Evolutionary conservation across 1,139 yeast species (phyloP).

Genomic region (Pichia sp.): DNA sequence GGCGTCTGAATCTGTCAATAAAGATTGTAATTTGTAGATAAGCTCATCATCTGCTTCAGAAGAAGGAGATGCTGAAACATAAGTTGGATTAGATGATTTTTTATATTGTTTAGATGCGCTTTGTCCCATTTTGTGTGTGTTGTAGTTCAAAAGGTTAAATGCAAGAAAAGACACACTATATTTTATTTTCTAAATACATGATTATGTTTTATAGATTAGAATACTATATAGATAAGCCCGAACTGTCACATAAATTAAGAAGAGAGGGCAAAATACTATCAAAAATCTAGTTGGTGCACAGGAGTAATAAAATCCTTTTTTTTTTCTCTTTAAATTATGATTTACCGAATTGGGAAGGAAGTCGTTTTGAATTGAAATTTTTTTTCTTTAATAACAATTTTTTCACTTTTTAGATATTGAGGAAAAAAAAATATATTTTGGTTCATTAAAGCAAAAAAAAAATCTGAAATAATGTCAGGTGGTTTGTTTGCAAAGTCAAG

Average conservation of each 20-base stretch:
- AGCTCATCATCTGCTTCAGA: conserved; percentile 27
- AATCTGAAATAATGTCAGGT: conserved; percentile 12
- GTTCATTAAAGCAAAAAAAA: no score
- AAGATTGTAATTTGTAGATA: conserved; percentile 25
- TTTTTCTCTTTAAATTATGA: no score
- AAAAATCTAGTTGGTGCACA: conserved; percentile 2
- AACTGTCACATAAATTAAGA: no score
- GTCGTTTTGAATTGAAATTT: conserved; percentile 1
- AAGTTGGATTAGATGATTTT: conserved; percentile 18
- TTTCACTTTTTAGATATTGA: background rate
- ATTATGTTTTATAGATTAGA: no score
- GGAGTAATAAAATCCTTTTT: background rate
- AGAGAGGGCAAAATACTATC: no score
- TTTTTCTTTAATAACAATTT: background rate
- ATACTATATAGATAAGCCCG: no score
- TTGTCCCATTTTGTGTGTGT: conserved; percentile 23
- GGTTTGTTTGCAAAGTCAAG: conserved; percentile 36
- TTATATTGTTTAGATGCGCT: conserved; percentile 19
- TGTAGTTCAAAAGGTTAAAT: background rate
- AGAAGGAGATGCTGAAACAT: conserved; percentile 8
- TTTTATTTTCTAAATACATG: no score
- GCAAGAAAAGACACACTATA: background rate
- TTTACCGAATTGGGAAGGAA: conserved; percentile 4
- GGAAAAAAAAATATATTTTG: no score
- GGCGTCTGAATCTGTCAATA: conserved; percentile 12